These are phyloP conservation scores for Puccinia sorghi DNA, from an alignment of 1,284 basidiomycete species.

Conservation along the genomic window DNA sequence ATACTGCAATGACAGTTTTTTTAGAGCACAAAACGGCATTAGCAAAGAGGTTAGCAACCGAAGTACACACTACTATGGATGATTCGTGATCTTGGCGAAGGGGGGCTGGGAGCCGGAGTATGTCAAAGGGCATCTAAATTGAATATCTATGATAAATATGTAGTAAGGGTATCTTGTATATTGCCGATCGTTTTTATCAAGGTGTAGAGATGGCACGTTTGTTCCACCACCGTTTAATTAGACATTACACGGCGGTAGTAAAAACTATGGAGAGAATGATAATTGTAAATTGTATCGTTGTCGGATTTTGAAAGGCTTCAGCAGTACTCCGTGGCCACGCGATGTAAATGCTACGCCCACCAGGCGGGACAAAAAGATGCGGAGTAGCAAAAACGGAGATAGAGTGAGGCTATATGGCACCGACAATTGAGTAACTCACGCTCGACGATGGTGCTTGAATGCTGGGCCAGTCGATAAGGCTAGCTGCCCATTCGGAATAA, in stretches of 20 bases:
- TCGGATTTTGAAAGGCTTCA: slow-evolving; percentile 30
- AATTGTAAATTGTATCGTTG: neutral
- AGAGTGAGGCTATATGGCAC: neutral
- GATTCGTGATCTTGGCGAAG: slow-evolving; percentile 9
- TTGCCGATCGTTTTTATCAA: neutral
- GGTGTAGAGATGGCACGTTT: slow-evolving; percentile 5
- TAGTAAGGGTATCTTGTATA: neutral
- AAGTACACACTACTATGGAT: neutral
- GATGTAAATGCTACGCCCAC: neutral
- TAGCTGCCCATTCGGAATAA: slow-evolving; percentile 45
- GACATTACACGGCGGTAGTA: neutral
- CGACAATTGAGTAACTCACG: slow-evolving; percentile 33
- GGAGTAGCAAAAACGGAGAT: slow-evolving; percentile 24
- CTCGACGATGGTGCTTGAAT: slow-evolving; percentile 48
- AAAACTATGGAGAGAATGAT: neutral
- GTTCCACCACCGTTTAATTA: neutral
- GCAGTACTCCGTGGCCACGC: slow-evolving; percentile 4
- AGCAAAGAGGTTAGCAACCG: neutral
- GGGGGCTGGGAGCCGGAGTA: neutral
- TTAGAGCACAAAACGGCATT: neutral
- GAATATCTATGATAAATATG: neutral
- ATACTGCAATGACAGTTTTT: slow-evolving; percentile 24
- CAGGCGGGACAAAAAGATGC: neutral
- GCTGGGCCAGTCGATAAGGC: slow-evolving; percentile 20
- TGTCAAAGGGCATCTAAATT: neutral